phyloP scores from a whole-genome alignment of 1,139 yeast genomes.

The Sugiyamaella grinbergsii region DNA sequence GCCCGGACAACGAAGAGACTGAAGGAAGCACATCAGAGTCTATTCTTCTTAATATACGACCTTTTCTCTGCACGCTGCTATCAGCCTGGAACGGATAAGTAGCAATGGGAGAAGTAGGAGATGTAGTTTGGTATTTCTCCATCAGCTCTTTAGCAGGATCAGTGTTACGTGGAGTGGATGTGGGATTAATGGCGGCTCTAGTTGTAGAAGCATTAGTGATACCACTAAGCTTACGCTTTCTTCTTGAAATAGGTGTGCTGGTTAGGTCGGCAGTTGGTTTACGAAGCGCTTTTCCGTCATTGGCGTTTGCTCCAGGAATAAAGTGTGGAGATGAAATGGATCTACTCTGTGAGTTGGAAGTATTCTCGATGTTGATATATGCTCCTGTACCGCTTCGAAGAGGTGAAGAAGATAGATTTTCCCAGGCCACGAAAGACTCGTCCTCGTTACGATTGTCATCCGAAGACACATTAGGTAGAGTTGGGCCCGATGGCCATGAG shows the following conservation, averaged over 20 bases:
- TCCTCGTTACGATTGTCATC: constrained; percentile 10
- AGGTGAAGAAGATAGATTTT: constrained; percentile 25
- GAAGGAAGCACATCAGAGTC: constrained; percentile 20
- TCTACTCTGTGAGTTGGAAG: neutral
- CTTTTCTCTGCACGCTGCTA: neutral
- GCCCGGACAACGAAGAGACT: too few relatives aligned
- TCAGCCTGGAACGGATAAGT: constrained; percentile 18
- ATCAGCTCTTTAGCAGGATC: constrained; percentile 25
- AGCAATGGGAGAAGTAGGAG: constrained; percentile 21
- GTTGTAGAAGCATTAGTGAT: neutral
- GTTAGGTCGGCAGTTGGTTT: neutral
- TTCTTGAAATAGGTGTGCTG: neutral
- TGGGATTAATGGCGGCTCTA: neutral
- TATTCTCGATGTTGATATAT: neutral
- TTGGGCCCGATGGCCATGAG: neutral
- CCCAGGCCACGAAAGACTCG: constrained; percentile 29
- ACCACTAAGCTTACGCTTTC: neutral
- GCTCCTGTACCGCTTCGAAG: constrained; percentile 1
- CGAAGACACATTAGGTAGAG: neutral
- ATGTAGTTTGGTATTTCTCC: constrained; percentile 16
- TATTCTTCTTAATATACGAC: constrained; percentile 14
- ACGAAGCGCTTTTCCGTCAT: neutral
- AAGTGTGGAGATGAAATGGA: constrained; percentile 10
- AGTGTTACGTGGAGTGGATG: constrained; percentile 4
- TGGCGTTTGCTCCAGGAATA: neutral